These are phyloP conservation scores for Lactarius pseudohatsudake DNA, from an alignment of 768 basidiomycete species.

Conservation along the genomic window DNA sequence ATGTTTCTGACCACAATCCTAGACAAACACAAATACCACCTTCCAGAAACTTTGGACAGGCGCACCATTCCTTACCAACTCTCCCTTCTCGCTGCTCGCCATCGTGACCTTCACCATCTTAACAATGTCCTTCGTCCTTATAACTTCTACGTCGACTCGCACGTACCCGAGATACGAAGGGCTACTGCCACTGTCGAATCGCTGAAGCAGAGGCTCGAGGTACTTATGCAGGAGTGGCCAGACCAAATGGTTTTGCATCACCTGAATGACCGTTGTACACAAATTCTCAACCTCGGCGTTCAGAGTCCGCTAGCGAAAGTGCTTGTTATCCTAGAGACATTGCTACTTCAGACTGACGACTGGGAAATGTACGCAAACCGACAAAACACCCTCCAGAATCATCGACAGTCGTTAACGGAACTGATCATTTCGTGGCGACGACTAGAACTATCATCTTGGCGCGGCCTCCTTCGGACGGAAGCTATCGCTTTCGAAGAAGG, in stretches of 20 bases:
- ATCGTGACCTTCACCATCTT: conserved; percentile 37
- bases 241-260: conserved; percentile 97
- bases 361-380: conserved; percentile 97
- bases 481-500: conserved; percentile 43
- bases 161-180: conserved; percentile 68
- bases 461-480: conserved; percentile 72
- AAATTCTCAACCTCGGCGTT: conserved; percentile 59
- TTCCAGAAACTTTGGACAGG: conserved; percentile 45
- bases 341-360: conserved; percentile 85
- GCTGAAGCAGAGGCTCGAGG: conserved; percentile 53
- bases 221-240: conserved; percentile 80
- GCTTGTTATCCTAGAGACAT: conserved; percentile 78
- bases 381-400: conserved; percentile 72
- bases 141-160: conserved; percentile 83
- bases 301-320: conserved; percentile 78
- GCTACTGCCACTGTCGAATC: conserved; percentile 50
- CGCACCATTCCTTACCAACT: conserved; percentile 54
- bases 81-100: conserved; percentile 45
- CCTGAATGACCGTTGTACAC: conserved; percentile 67
- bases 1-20: conserved; percentile 26
- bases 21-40: conserved; percentile 11
- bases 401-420: conserved; percentile 63
- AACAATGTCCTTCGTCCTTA: conserved; percentile 37
- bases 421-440: conserved; percentile 90
- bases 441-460: conserved; percentile 88